Base-by-base conservation (phyloP, 2,329 filamentous ascomycete species). In the Periconia digitata region DNA sequence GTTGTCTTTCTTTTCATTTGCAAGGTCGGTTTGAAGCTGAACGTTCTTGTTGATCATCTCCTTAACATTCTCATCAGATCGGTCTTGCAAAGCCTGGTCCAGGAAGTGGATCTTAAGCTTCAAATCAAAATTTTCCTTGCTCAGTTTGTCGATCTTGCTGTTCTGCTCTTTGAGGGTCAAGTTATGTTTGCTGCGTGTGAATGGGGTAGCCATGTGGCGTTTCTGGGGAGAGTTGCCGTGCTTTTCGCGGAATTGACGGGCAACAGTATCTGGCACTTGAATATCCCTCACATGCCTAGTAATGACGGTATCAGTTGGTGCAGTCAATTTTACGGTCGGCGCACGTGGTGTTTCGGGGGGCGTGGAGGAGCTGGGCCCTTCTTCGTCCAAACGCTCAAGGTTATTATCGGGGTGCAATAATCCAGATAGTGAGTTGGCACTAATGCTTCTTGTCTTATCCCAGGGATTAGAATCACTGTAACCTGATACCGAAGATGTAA, bases 11-110 rank as follows among this genome's bases (percentile, higher is more conserved):
- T 95, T 90, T 49, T 94, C 80, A 29, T 94, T 89, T 3, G 92
- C 85, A 38, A 96, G 83, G 51, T 89, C 90, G 0, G 92, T 96
- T 72, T 95, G 94, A 41, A 97, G 81, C 67, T 96, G 91, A 4
- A 97, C 92, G 62, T 96, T 99, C 72, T 96, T 92, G 38, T 90
- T 91, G 61, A 97, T 95, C 86, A 96, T 95, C 69, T 96, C 92
- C 74, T 95, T 95, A 69, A 99, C 87, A 55, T 92, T 91, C 73
- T 97, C 92, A 69, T 97, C 92, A 1, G 92, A 96, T 36, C 95
- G 82, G 66, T 92, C 94, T 71, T 95, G 91, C 17, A 99, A 76
- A 1, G 92, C 88, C 70, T 97, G 90, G 63, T 92, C 95, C 41
- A 99, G 81, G 66, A 96, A 99, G 79, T 96, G 91, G 44, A 97